These are phyloP conservation scores for Ambispora gerdemannii DNA, from an alignment of 192 early-diverging fungal species.

Conservation along the genomic window DNA sequence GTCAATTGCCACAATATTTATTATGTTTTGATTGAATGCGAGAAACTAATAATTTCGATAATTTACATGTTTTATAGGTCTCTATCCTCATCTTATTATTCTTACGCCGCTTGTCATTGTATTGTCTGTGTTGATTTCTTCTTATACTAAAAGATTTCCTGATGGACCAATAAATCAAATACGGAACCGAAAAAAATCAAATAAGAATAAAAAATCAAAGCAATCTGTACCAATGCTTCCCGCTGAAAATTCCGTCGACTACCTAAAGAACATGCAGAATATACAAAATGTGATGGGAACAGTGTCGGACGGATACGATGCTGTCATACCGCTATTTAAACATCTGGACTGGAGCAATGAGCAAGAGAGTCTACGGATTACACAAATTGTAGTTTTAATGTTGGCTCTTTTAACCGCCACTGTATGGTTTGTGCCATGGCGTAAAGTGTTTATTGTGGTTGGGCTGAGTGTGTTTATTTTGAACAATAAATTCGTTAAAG, in stretches of 20 bases:
- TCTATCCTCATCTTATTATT: constrained; percentile 37
- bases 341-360: constrained; percentile 56
- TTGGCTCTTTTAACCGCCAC: constrained; percentile 27
- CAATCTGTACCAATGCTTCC: constrained; percentile 1
- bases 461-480: constrained; percentile 37
- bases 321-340: constrained; percentile 36
- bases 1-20: background rate
- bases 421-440: constrained; percentile 51
- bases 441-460: constrained; percentile 45
- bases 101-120: constrained; percentile 32
- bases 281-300: constrained; percentile 78
- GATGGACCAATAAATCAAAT: constrained; percentile 21
- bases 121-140: constrained; percentile 27
- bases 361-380: constrained; percentile 41
- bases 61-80: constrained; percentile 22
- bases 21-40: too few relatives aligned
- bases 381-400: constrained; percentile 39
- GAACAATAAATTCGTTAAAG: background rate
- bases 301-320: constrained; percentile 49
- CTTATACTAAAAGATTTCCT: constrained; percentile 23
- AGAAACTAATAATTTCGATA: background rate
- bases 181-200: constrained; percentile 23
- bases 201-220: constrained; percentile 24
- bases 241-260: constrained; percentile 50
- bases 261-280: constrained; percentile 66